These are phyloP conservation scores for Haplographium delicatum DNA, from an alignment of 495 filamentous ascomycete species.

Conservation along the genomic window DNA sequence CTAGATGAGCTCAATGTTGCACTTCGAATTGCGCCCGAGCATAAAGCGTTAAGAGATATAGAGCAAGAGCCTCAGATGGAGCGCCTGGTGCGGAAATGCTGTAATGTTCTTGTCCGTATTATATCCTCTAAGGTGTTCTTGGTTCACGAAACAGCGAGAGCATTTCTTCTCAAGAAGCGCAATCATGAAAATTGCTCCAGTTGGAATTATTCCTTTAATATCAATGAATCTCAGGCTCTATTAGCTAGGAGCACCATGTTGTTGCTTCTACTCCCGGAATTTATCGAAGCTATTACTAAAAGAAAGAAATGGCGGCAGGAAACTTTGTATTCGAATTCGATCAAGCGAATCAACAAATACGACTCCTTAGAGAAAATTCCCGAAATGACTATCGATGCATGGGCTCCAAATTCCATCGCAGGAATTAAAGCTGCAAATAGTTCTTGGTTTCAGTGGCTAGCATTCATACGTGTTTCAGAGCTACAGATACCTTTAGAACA, in stretches of 20 bases:
- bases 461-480: too few relatives aligned
- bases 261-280: neutral
- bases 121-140: neutral
- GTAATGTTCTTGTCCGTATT: neutral
- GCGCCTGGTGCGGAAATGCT: neutral
- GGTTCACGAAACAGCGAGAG: neutral
- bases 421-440: too few relatives aligned
- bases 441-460: too few relatives aligned
- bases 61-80: neutral
- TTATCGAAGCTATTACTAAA: neutral
- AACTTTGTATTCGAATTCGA: too few relatives aligned
- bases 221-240: neutral
- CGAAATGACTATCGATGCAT: too few relatives aligned
- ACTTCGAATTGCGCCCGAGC: neutral
- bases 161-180: neutral
- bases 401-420: too few relatives aligned
- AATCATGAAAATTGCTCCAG: neutral
- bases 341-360: too few relatives aligned
- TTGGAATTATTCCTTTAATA: neutral
- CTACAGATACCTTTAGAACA: too few relatives aligned
- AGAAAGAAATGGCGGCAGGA: too few relatives aligned
- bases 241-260: neutral
- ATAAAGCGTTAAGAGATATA: neutral
- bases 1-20: neutral
- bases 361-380: too few relatives aligned